phyloP scores from a whole-genome alignment of 352 stramenopile genomes.

The Globisporangium echinulatum region DNA sequence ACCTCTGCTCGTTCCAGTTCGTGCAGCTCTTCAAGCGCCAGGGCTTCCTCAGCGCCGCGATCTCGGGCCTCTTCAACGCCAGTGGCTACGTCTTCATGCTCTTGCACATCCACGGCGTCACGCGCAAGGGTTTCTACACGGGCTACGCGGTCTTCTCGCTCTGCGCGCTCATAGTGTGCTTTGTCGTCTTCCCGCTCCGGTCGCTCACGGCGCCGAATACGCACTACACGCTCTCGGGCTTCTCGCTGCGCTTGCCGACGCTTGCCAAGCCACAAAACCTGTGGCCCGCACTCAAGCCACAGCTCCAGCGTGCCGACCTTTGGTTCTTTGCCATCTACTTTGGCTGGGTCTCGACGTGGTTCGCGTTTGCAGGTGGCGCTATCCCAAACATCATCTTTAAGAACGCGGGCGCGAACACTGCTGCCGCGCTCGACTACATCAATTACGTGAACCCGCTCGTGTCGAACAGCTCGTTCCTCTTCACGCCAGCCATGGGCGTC shows the following conservation, averaged over 20 bases:
- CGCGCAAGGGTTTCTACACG: constrained; percentile 31
- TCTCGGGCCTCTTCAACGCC: constrained; percentile 48
- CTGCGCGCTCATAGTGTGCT: constrained; percentile 19
- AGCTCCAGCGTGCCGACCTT: constrained; percentile 14
- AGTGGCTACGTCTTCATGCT: constrained; percentile 47
- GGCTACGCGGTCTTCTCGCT: constrained; percentile 25
- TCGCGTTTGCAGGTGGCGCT: constrained; percentile 21
- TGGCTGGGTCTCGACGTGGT: constrained; percentile 25
- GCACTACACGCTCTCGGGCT: constrained; percentile 17
- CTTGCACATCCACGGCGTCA: constrained; percentile 32
- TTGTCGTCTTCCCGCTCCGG: constrained; percentile 17
- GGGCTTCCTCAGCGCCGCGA: constrained; percentile 29
- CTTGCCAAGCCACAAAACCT: constrained; percentile 12
- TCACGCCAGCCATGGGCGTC: constrained; percentile 19
- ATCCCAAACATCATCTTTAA: constrained; percentile 21
- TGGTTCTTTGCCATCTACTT: constrained; percentile 28
- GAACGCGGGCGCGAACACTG: constrained; percentile 9
- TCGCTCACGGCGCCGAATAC: constrained; percentile 10
- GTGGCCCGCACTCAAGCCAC: constrained; percentile 16
- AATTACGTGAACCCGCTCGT: constrained; percentile 22
- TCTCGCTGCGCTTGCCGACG: constrained; percentile 14
- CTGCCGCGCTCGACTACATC: constrained; percentile 17
- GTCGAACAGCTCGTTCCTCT: constrained; percentile 23
- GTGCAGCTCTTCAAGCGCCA: constrained; percentile 38
- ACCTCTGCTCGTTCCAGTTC: constrained; percentile 45